Conservation (phyloP, 495 filamentous ascomycete genomes). For the Penicillium waksmanii region DNA sequence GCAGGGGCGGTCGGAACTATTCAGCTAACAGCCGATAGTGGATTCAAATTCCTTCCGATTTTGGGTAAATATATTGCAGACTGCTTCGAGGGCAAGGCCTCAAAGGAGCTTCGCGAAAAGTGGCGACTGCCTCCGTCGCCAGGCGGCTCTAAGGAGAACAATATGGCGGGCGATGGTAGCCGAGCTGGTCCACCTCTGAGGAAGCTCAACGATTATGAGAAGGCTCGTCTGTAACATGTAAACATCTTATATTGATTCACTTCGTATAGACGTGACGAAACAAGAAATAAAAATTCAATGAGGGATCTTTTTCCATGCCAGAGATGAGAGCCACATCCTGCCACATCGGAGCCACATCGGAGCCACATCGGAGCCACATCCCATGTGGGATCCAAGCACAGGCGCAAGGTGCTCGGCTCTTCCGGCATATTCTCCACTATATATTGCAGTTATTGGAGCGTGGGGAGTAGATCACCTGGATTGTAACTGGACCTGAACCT, state of each 20-base stretch:
- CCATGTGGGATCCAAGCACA: not conserved
- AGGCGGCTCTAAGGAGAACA: slow-evolving; percentile 11
- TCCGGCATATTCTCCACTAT: not conserved
- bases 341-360: not conserved
- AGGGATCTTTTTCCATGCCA: not conserved
- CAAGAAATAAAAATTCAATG: too few relatives aligned
- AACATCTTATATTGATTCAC: not conserved
- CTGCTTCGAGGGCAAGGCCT: slow-evolving; percentile 54
- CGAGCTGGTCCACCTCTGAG: slow-evolving; percentile 35
- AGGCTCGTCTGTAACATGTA: slow-evolving; percentile 27
- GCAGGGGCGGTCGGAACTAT: not conserved
- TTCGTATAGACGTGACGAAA: too few relatives aligned
- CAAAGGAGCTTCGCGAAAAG: slow-evolving; percentile 55
- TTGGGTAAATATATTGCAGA: slow-evolving; percentile 72
- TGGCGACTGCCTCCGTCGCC: slow-evolving; percentile 53
- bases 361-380: slow-evolving; percentile 1
- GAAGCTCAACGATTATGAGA: slow-evolving; percentile 27
- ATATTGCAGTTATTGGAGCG: not conserved
- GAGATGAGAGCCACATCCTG: not conserved
- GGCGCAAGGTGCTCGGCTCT: not conserved
- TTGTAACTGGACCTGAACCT: not conserved
- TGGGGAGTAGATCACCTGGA: not conserved
- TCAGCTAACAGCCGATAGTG: slow-evolving; percentile 37
- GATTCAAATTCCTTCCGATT: slow-evolving; percentile 80
- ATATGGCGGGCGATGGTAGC: slow-evolving; percentile 39